phyloP scores from a whole-genome alignment of 352 stramenopile species.

The Globisporangium paroecandrum region DNA sequence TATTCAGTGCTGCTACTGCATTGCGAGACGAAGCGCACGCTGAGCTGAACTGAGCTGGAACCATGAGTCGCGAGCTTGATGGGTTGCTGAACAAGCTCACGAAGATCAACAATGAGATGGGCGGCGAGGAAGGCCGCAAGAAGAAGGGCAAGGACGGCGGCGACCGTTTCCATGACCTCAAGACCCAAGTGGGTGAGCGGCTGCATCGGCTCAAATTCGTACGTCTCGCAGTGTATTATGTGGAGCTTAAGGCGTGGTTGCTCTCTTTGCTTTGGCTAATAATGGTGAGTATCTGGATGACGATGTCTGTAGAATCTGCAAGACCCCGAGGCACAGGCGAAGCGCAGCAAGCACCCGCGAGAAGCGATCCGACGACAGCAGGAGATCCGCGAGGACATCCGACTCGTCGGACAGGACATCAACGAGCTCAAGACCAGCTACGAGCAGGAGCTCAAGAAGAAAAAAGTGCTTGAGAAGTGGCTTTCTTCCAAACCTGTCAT shows the following conservation, averaged over 20 bases:
- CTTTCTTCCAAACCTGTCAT: not conserved
- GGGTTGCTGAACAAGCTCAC: constrained; percentile 67
- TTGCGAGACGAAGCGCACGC: not conserved
- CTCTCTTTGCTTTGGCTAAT: not conserved
- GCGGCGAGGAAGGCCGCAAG: constrained; percentile 61
- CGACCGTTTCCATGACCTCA: constrained; percentile 81
- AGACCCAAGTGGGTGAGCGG: constrained; percentile 72
- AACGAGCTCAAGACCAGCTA: constrained; percentile 67
- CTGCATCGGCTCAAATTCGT: constrained; percentile 78
- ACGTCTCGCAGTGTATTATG: constrained; percentile 10
- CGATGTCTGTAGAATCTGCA: constrained; percentile 47
- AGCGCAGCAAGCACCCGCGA: constrained; percentile 67
- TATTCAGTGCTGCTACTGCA: not conserved
- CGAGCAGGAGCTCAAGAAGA: constrained; percentile 79
- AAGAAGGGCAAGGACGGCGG: constrained; percentile 62
- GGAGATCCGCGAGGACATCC: constrained; percentile 79
- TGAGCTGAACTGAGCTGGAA: not conserved
- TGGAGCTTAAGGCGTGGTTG: not conserved
- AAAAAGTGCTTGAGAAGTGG: constrained; percentile 40
- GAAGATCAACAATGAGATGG: constrained; percentile 80
- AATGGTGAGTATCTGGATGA: not conserved
- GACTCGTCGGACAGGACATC: constrained; percentile 67
- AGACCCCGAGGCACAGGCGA: constrained; percentile 62
- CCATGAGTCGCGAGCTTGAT: constrained; percentile 78
- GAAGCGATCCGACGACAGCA: constrained; percentile 79